Evolutionary conservation across 1,284 basidiomycete species (phyloP).

Genomic region (Irpex rosettiformis): DNA sequence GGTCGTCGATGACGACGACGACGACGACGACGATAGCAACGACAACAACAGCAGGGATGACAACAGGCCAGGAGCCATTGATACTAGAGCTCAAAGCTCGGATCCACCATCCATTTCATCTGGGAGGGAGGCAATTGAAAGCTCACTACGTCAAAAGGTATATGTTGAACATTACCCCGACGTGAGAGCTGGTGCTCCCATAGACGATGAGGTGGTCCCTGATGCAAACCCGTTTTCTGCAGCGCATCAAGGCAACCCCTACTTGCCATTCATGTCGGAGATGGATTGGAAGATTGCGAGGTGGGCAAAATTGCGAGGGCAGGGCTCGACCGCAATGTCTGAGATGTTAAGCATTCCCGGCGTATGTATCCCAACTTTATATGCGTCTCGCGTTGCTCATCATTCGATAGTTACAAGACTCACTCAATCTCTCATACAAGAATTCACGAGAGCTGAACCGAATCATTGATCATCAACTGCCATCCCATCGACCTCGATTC

Average conservation of each 20-base stretch:
- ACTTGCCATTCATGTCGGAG: constrained; percentile 18
- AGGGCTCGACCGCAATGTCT: constrained; percentile 18
- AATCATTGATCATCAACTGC: constrained; percentile 26
- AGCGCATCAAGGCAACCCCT: constrained; percentile 12
- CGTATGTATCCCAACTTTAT: constrained; percentile 5
- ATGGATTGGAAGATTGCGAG: constrained; percentile 20
- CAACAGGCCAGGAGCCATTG: too few relatives aligned
- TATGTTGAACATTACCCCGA: background rate
- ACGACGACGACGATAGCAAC: too few relatives aligned
- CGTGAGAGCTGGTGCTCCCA: background rate
- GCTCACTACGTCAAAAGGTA: background rate
- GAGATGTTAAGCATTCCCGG: constrained; percentile 20
- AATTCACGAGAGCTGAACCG: constrained; percentile 26
- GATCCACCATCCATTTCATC: too few relatives aligned
- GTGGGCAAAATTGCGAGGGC: constrained; percentile 22
- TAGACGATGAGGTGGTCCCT: background rate
- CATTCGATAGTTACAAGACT: constrained; percentile 9
- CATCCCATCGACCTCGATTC: constrained; percentile 24
- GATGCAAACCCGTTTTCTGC: background rate
- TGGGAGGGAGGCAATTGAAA: background rate
- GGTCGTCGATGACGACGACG: too few relatives aligned
- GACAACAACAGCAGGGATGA: too few relatives aligned
- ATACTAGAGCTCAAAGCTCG: background rate
- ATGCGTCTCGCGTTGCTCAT: background rate
- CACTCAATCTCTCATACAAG: constrained; percentile 27